phyloP scores from a whole-genome alignment of 1,284 basidiomycete genomes.

The Cutaneotrichosporon sp. region DNA sequence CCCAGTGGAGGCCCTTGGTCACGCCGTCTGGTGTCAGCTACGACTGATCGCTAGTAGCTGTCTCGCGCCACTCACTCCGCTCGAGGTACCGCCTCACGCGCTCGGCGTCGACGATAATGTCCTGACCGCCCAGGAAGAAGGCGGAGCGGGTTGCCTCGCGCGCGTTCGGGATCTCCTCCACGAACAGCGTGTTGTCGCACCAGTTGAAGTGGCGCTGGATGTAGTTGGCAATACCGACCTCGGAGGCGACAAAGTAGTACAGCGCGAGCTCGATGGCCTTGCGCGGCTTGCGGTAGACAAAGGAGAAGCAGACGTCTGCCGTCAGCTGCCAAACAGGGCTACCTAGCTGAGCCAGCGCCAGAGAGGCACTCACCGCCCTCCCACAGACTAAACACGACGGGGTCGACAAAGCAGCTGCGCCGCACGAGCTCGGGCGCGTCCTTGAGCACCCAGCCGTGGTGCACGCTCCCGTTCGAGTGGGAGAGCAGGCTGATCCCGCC shows the following conservation, averaged over 20 bases:
- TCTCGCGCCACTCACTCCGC: constrained; percentile 38
- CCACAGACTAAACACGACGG: constrained; percentile 79
- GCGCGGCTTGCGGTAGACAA: constrained; percentile 67
- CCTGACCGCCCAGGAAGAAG: constrained; percentile 76
- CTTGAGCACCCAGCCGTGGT: constrained; percentile 65
- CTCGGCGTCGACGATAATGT: constrained; percentile 75
- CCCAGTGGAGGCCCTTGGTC: constrained; percentile 67
- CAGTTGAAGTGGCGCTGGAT: constrained; percentile 68
- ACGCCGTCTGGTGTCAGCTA: constrained; percentile 63
- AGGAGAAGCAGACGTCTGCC: constrained; percentile 82
- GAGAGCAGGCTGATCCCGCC: constrained; percentile 73
- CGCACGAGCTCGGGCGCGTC: constrained; percentile 66
- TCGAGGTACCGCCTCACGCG: constrained; percentile 71
- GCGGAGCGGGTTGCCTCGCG: constrained; percentile 58
- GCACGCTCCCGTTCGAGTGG: constrained; percentile 69
- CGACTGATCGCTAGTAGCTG: too few relatives aligned
- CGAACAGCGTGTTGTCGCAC: constrained; percentile 85
- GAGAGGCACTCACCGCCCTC: constrained; percentile 66
- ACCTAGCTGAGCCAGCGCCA: not conserved
- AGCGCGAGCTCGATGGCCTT: constrained; percentile 76
- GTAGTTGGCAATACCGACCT: constrained; percentile 81
- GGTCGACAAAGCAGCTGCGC: constrained; percentile 84
- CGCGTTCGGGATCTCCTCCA: constrained; percentile 80
- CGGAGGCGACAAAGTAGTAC: constrained; percentile 81
- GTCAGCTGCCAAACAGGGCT: constrained; percentile 3